Conservation (phyloP, 1,139 yeast species). For the Geotrichum citri-aurantii region DNA sequence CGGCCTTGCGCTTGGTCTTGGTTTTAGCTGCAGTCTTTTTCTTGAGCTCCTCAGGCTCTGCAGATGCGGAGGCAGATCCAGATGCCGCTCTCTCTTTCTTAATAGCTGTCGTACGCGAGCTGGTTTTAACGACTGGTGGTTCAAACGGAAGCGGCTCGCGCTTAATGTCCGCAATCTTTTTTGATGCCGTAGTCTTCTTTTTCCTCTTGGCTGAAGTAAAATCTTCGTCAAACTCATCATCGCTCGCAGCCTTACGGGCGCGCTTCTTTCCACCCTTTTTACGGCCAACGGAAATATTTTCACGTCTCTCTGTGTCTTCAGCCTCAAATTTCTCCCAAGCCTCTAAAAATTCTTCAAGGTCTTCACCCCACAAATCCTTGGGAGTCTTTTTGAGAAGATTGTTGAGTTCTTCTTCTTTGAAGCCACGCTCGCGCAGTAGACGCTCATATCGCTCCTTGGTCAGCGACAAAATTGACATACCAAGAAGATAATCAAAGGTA, state of each 20-base stretch:
- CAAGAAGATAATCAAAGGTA: constrained; percentile 47
- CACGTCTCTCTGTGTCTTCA: constrained; percentile 46
- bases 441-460: constrained; percentile 84
- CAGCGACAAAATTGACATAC: constrained; percentile 89
- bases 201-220: constrained; percentile 19
- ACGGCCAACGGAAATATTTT: constrained; percentile 24
- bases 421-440: constrained; percentile 64
- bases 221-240: constrained; percentile 25
- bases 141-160: constrained; percentile 5
- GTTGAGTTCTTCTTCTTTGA: constrained; percentile 67
- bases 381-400: constrained; percentile 62
- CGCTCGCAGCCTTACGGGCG: constrained; percentile 4
- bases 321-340: constrained; percentile 62
- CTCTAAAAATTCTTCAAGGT: constrained; percentile 64
- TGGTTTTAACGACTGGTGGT: constrained; percentile 4
- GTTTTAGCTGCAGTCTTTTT: neutral
- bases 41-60: neutral
- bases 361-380: constrained; percentile 82
- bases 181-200: constrained; percentile 18
- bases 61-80: neutral
- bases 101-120: neutral
- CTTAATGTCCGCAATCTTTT: constrained; percentile 14
- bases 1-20: constrained; percentile 2
- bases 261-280: constrained; percentile 21
- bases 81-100: neutral